phyloP scores from a whole-genome alignment of 2,329 filamentous ascomycete genomes.

The Amauroascus niger region DNA sequence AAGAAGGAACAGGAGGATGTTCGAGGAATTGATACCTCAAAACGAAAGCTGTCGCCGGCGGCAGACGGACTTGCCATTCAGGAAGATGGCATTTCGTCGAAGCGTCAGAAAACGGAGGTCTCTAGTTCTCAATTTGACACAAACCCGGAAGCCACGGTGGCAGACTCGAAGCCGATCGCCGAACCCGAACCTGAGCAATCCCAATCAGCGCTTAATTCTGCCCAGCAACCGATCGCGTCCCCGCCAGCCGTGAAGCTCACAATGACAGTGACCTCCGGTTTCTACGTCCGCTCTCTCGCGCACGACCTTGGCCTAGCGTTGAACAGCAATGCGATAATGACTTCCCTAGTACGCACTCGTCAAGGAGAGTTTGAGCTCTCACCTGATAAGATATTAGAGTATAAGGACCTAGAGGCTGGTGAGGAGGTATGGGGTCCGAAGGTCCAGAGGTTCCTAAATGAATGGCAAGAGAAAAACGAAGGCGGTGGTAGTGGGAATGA shows the following conservation, averaged over 20 bases:
- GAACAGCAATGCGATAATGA: constrained; percentile 75
- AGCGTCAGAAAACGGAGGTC: constrained; percentile 8
- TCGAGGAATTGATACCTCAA: constrained; percentile 20
- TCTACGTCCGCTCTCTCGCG: constrained; percentile 89
- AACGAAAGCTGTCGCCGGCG: constrained; percentile 30
- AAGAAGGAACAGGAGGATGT: constrained; percentile 12
- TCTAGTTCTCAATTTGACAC: not conserved
- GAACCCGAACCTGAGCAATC: not conserved
- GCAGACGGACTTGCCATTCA: not conserved
- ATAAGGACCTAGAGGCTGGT: constrained; percentile 62
- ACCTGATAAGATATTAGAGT: constrained; percentile 64
- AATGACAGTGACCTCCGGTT: constrained; percentile 90
- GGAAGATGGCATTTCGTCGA: not conserved
- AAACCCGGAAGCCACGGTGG: not conserved
- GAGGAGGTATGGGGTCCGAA: constrained; percentile 76
- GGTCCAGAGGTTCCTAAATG: constrained; percentile 50
- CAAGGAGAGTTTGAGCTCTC: constrained; percentile 70
- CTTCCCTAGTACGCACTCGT: constrained; percentile 65
- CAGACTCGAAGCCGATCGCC: not conserved
- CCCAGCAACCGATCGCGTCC: not conserved
- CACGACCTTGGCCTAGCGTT: constrained; percentile 82
- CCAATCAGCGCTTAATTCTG: not conserved
- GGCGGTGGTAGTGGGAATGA: not conserved
- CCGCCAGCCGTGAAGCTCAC: constrained; percentile 70
- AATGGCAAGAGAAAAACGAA: constrained; percentile 28